Conservation (phyloP, 352 stramenopile species). For the Pythium chondricola region DNA sequence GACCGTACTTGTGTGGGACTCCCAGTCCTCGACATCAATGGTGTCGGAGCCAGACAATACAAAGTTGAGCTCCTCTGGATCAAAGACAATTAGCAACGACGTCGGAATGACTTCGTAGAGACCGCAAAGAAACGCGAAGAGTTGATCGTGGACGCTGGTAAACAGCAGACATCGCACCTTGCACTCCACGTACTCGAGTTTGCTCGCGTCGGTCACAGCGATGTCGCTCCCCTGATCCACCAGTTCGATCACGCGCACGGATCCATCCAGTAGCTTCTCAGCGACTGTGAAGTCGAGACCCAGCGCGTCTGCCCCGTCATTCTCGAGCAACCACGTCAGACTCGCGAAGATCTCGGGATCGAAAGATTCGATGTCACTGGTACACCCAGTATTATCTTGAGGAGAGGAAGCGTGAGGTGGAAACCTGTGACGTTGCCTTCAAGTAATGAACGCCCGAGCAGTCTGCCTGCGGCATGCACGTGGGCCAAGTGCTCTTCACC, state of each 20-base stretch:
- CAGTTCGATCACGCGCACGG: slow-evolving; percentile 32
- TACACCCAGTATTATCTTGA: slow-evolving; percentile 95
- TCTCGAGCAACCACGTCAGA: slow-evolving; percentile 52
- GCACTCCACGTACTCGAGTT: slow-evolving; percentile 89
- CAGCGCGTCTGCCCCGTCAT: slow-evolving; percentile 41
- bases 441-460: slow-evolving; percentile 53
- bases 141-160: slow-evolving; percentile 84
- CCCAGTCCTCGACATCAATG: slow-evolving; percentile 91
- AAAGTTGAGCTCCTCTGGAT: slow-evolving; percentile 91
- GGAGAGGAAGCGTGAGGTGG: slow-evolving; percentile 92
- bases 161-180: slow-evolving; percentile 92
- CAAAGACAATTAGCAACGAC: slow-evolving; percentile 84
- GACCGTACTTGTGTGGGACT: slow-evolving; percentile 39
- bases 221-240: slow-evolving; percentile 53
- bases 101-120: slow-evolving; percentile 94
- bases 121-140: slow-evolving; percentile 88
- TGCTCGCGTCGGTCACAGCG: slow-evolving; percentile 92
- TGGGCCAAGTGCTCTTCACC: slow-evolving; percentile 59
- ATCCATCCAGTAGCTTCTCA: slow-evolving; percentile 22
- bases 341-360: slow-evolving; percentile 49
- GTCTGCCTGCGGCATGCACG: slow-evolving; percentile 41
- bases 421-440: slow-evolving; percentile 92
- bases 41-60: slow-evolving; percentile 85
- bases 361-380: slow-evolving; percentile 91
- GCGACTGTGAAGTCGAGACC: slow-evolving; percentile 55